Base-by-base conservation (phyloP, 345 rosid species). In the Aethionema arabicum region DNA sequence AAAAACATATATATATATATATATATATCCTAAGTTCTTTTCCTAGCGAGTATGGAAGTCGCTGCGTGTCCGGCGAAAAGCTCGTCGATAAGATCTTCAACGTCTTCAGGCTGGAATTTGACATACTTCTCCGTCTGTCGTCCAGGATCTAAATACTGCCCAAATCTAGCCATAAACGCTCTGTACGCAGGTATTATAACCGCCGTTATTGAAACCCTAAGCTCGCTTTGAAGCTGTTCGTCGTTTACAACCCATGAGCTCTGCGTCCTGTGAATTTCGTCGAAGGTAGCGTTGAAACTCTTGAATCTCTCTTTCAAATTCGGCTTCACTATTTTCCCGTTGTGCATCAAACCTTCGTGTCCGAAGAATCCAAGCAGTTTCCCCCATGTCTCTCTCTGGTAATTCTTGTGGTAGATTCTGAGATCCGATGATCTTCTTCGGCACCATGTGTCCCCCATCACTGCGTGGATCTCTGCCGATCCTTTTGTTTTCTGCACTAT, bases 181-280 rank as follows among this genome's bases (percentile, higher is more conserved):
- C 98, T 59, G 63, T 92, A 92, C 0, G 98, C 98, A 3, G 96
- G 97, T 40, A 78, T 84, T 36, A 85, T 75, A 37, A 92, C 81
- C 0, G 92, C 86, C 0, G 88, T 65, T 70, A 92, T 82, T 0
- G 96, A 88, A 12, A 89, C 89, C 74, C 98, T 74, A 5, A 92
- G 89, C 81, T 92, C 98, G 0, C 93, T 85, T 57, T 92, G 98
- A 27, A 92, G 80, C 78, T 89, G 95, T 78, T 86, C 92, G 46
- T 92, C 98, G 5, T 74, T 78, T 33, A 92, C 89, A 27, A 92
- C 86, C 98, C 98, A 92, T 0, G 83, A 41, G 72, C 85, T 82
- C 55, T 92, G 96, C 11, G 93, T 89, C 87, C 66, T 78, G 75
- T 89, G 93, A 42, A 92, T 92, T 59, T 92, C 98, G 32, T 92